Conservation (phyloP, 345 rosid species). For the Aethionema arabicum region DNA sequence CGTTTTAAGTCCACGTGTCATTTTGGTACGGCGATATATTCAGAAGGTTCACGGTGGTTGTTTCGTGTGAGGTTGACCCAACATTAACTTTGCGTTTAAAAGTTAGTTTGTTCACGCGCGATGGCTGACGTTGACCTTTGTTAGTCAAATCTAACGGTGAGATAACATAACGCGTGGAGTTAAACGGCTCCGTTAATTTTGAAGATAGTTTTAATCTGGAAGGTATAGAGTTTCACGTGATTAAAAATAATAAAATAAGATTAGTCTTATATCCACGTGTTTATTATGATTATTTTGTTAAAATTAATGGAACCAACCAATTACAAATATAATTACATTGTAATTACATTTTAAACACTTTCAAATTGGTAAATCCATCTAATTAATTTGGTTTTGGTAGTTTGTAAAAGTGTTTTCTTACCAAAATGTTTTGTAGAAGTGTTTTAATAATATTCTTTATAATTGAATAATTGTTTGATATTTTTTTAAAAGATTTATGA, state of each 20-base stretch:
- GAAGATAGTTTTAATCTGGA: neutral
- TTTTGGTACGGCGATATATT: neutral
- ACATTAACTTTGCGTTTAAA: neutral
- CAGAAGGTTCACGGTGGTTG: slow-evolving; percentile 14
- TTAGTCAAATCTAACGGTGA: slow-evolving; percentile 28
- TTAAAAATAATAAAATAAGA: neutral
- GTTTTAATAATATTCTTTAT: too few relatives aligned
- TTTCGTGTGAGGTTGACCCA: slow-evolving; percentile 25
- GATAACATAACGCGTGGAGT: slow-evolving; percentile 1
- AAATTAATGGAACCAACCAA: too few relatives aligned
- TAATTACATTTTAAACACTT: too few relatives aligned
- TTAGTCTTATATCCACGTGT: slow-evolving; percentile 12
- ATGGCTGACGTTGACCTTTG: slow-evolving; percentile 22
- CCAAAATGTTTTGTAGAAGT: too few relatives aligned
- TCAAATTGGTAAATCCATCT: slow-evolving; percentile 2
- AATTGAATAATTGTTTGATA: too few relatives aligned
- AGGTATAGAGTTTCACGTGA: slow-evolving; percentile 18
- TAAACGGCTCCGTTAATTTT: slow-evolving; percentile 20
- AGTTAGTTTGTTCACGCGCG: slow-evolving; percentile 25
- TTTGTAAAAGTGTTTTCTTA: too few relatives aligned
- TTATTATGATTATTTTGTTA: too few relatives aligned
- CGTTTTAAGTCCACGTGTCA: slow-evolving; percentile 18
- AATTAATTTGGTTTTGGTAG: neutral
- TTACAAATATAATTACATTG: too few relatives aligned
- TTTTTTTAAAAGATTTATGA: too few relatives aligned